Evolutionary conservation across 2,329 filamentous ascomycete species (phyloP).

Genomic region (Colletotrichum salicis): DNA sequence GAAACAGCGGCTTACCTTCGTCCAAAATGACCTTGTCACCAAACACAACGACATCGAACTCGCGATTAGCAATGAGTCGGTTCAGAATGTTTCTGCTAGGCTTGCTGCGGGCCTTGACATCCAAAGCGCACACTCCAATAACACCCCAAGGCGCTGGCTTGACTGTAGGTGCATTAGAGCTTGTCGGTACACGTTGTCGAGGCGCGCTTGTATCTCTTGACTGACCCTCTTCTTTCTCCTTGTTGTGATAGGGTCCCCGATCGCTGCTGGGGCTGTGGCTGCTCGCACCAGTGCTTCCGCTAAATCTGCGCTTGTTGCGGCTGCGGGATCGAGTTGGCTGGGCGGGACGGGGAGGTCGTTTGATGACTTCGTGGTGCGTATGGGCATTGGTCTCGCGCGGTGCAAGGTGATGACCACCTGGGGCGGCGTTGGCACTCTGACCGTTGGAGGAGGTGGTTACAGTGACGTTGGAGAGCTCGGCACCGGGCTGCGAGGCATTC

Average conservation of each 20-base stretch:
- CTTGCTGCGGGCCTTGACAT: slow-evolving; percentile 96
- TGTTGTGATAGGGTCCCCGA: slow-evolving; percentile 58
- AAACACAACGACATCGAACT: slow-evolving; percentile 98
- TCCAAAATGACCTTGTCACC: slow-evolving; percentile 99
- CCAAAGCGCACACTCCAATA: slow-evolving; percentile 94
- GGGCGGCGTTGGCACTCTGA: slow-evolving; percentile 48
- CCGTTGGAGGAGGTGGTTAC: slow-evolving; percentile 62
- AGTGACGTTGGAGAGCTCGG: slow-evolving; percentile 61
- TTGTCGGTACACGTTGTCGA: slow-evolving; percentile 32
- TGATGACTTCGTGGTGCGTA: slow-evolving; percentile 54
- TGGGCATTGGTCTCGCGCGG: slow-evolving; percentile 48
- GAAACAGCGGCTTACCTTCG: slow-evolving; percentile 66
- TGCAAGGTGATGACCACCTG: slow-evolving; percentile 58
- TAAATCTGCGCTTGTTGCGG: slow-evolving; percentile 78
- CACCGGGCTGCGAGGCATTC: slow-evolving; percentile 58
- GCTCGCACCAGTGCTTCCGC: slow-evolving; percentile 83
- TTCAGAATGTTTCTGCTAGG: slow-evolving; percentile 97
- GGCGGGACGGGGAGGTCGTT: slow-evolving; percentile 45
- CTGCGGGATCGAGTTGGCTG: slow-evolving; percentile 72
- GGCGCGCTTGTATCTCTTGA: slow-evolving; percentile 34
- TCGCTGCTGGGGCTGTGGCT: slow-evolving; percentile 84
- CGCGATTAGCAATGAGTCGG: slow-evolving; percentile 85
- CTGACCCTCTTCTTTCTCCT: slow-evolving; percentile 67
- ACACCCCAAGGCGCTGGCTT: slow-evolving; percentile 71
- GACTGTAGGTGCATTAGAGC: slow-evolving; percentile 48